A percentile compares a stretch with the other conserved stretches of the same genome.
These are phyloP conservation scores for Ochetophila trinervis DNA, from an alignment of 306 rosid species.

Conservation along the genomic window DNA sequence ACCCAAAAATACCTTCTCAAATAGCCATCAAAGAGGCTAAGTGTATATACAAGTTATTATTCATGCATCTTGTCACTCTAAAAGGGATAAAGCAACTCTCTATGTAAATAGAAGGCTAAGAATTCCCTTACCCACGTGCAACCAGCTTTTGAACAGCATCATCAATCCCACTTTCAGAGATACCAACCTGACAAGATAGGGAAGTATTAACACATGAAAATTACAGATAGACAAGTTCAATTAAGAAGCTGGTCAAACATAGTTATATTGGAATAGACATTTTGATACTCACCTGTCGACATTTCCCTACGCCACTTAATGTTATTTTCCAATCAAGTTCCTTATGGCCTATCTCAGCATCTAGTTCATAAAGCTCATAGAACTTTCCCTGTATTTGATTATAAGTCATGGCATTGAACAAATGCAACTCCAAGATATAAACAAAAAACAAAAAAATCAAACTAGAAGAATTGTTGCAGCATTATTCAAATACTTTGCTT, in stretches of 20 bases:
- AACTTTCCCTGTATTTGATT: conserved; percentile 70
- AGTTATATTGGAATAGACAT: not conserved
- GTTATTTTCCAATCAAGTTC: conserved; percentile 99
- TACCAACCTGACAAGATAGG: conserved; percentile 68
- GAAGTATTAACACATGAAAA: not conserved
- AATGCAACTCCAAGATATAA: conserved; percentile 20
- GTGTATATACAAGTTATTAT: not conserved
- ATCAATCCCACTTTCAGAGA: conserved; percentile 97
- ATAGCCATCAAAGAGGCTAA: not conserved
- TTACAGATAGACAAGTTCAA: not conserved
- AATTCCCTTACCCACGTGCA: conserved; percentile 81
- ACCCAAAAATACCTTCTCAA: not conserved
- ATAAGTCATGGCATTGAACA: conserved; percentile 11
- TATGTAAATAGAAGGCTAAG: conserved; percentile 8
- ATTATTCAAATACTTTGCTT: not conserved
- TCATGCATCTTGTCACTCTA: not conserved
- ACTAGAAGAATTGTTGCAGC: not conserved
- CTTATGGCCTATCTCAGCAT: conserved; percentile 96
- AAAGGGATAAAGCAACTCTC: not conserved
- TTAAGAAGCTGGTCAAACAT: not conserved
- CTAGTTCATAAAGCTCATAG: conserved; percentile 92
- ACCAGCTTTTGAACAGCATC: conserved; percentile 91
- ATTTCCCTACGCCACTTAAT: conserved; percentile 92
- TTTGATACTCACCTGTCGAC: conserved; percentile 72
- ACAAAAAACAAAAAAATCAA: conserved; percentile 11